Evolutionary conservation across 176 grass and related monocot genomes (phyloP), one percentile per base, ranked within the genome.

Genomic region (Pontederia paniculata): DNA sequence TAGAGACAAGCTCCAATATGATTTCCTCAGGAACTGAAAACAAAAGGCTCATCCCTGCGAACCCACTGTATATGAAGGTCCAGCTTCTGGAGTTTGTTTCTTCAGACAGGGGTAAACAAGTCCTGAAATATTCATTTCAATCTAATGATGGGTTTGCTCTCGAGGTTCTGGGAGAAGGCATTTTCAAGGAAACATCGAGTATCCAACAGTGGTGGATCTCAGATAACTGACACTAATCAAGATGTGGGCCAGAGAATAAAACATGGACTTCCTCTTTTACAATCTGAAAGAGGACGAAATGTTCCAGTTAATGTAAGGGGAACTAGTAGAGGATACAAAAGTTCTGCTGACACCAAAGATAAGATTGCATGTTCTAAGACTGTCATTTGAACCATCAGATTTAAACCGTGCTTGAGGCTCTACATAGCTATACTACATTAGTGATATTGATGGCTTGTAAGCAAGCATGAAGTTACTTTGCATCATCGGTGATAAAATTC

Each of bases 401-500:
- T 23, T 21, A 31, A 25, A 10, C 9, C 55, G 53, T 65, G 70
- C 21, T 43, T 48, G 77, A 71, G 58, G 52, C 62, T 74, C 74
- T 68, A 45, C 66, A 37, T 42, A 56, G 11, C 23, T 67, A 22
- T 57, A 10, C 65, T 66, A 10, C 67, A 54, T 72, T 45, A 23
- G 71, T 54, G 10, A 5, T 49, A 60, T 55, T 31, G 22, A 71
- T 71, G 43, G 55, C 49, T 48, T 67, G 60, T 62, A 48, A 60
- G 74, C 17, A 62, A 82, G 44, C 60, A 70, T 89, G 65, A 96
- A 87, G 53, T 80, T 86, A 44, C 71, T 89, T 14, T 97, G 86
- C 59, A 97, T 77, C 61, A 87, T 87, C 63, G 80, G 83, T 9
- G 86, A 86, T 9, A 76, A 28, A 53, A 90, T 97, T 71, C 72